Evolutionary conservation across 2,329 filamentous ascomycete species (phyloP).

Genomic region (Tolypocladium album): DNA sequence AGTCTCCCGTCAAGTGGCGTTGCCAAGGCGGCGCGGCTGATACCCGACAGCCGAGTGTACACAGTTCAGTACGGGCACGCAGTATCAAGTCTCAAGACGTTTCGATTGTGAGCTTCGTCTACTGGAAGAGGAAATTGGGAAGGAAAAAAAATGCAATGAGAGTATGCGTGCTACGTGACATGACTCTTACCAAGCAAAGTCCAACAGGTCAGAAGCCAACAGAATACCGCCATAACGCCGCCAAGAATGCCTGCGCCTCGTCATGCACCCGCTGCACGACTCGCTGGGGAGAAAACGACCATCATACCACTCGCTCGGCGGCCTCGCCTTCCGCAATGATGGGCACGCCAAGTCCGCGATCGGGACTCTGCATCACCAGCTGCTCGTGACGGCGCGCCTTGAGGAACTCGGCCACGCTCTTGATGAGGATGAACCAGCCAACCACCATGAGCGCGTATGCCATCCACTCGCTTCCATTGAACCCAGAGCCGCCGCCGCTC

Average conservation of each 20-base stretch:
- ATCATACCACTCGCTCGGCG: conserved; percentile 63
- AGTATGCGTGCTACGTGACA: background rate
- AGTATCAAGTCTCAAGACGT: background rate
- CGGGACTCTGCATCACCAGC: conserved; percentile 84
- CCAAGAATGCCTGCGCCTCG: background rate
- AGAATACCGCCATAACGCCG: background rate
- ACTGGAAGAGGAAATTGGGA: background rate
- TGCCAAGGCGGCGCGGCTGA: background rate
- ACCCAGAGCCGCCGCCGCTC: conserved; percentile 35
- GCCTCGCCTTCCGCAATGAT: conserved; percentile 80
- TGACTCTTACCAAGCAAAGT: background rate
- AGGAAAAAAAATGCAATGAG: background rate
- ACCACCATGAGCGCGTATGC: conserved; percentile 93
- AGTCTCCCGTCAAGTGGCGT: too few relatives aligned
- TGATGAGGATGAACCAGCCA: conserved; percentile 95
- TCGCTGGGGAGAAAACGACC: background rate
- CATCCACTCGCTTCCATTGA: conserved; percentile 75
- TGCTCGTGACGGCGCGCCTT: conserved; percentile 84
- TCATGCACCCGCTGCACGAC: background rate
- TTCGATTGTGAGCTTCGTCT: background rate
- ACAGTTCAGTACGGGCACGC: too few relatives aligned
- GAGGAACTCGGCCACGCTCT: conserved; percentile 85
- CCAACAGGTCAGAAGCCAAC: background rate
- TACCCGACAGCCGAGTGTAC: background rate
- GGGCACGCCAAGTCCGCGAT: conserved; percentile 72